These are phyloP conservation scores for Vitis hybrid DNA, from an alignment of 177 flowering plant species.

Conservation along the genomic window DNA sequence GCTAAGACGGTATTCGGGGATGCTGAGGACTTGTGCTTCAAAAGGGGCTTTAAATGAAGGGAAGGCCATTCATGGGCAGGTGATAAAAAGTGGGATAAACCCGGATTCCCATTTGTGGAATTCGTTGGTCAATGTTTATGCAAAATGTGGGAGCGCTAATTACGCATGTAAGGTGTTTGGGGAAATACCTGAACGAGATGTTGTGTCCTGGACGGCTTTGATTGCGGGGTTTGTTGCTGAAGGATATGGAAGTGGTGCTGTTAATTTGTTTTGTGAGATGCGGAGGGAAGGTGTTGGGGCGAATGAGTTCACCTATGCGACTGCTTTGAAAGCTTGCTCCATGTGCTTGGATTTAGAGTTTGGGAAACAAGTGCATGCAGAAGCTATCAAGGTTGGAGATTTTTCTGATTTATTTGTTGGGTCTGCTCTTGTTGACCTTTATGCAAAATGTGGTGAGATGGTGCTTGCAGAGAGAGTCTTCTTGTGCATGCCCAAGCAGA, in stretches of 20 bases:
- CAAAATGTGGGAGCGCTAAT: constrained; percentile 21
- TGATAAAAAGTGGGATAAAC: constrained; percentile 15
- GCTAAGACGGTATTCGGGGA: constrained; percentile 14
- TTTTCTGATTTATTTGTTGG: constrained; percentile 22
- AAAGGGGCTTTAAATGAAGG: constrained; percentile 14
- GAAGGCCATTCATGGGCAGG: constrained; percentile 27
- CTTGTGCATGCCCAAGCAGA: constrained; percentile 20
- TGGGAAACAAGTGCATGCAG: constrained; percentile 29
- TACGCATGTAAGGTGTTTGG: constrained; percentile 29
- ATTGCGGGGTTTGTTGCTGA: constrained; percentile 21
- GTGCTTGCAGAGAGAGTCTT: constrained; percentile 16
- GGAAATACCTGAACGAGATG: constrained; percentile 35
- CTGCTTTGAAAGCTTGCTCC: constrained; percentile 19
- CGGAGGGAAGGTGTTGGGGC: constrained; percentile 13
- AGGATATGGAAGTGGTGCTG: constrained; percentile 18
- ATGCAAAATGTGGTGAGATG: constrained; percentile 21
- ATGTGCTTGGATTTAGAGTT: constrained; percentile 10
- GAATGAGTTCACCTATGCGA: constrained; percentile 17
- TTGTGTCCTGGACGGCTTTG: constrained; percentile 30
- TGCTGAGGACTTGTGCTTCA: constrained; percentile 18
- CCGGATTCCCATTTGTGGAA: constrained; percentile 32
- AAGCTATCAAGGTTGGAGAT: constrained; percentile 20
- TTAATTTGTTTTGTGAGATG: constrained; percentile 20
- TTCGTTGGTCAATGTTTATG: constrained; percentile 31
- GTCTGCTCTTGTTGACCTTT: constrained; percentile 25